Conservation (phyloP, 495 filamentous ascomycete species). For the Alectoria sarmentosa region DNA sequence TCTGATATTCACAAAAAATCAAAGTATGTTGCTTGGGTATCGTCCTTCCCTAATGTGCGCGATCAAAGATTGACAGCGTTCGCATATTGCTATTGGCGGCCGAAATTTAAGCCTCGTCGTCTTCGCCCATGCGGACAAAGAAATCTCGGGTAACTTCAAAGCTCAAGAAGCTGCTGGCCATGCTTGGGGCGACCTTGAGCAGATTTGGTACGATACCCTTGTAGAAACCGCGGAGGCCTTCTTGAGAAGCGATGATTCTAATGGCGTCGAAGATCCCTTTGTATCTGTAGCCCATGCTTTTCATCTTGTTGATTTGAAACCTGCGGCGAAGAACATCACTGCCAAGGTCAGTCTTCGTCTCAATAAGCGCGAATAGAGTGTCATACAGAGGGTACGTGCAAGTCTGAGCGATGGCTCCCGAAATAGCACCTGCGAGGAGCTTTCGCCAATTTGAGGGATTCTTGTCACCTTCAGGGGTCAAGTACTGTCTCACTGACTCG, state of each 20-base stretch:
- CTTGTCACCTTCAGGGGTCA: slow-evolving; percentile 82
- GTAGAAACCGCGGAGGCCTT: slow-evolving; percentile 73
- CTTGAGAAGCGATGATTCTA: slow-evolving; percentile 67
- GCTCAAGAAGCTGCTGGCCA: slow-evolving; percentile 97
- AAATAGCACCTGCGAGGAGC: slow-evolving; percentile 79
- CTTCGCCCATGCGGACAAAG: slow-evolving; percentile 51
- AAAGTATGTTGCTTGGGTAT: slow-evolving; percentile 12
- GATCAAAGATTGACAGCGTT: neutral
- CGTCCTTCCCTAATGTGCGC: slow-evolving; percentile 4
- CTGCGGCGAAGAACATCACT: slow-evolving; percentile 92
- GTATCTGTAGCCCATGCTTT: slow-evolving; percentile 96
- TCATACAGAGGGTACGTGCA: slow-evolving; percentile 97
- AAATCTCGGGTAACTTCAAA: slow-evolving; percentile 91
- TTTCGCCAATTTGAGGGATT: slow-evolving; percentile 77
- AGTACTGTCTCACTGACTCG: slow-evolving; percentile 72
- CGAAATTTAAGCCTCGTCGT: neutral
- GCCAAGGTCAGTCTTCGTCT: slow-evolving; percentile 23
- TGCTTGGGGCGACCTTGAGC: slow-evolving; percentile 94
- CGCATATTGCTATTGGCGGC: neutral
- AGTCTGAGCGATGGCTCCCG: slow-evolving; percentile 93
- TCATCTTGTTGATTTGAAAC: slow-evolving; percentile 99
- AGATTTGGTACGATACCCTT: slow-evolving; percentile 93
- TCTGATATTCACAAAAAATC: neutral
- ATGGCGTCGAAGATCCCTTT: slow-evolving; percentile 80
- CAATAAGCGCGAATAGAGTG: neutral